These are phyloP conservation scores for Diplodia mutila DNA, from an alignment of 2,329 filamentous ascomycete genomes.

Conservation along the genomic window DNA sequence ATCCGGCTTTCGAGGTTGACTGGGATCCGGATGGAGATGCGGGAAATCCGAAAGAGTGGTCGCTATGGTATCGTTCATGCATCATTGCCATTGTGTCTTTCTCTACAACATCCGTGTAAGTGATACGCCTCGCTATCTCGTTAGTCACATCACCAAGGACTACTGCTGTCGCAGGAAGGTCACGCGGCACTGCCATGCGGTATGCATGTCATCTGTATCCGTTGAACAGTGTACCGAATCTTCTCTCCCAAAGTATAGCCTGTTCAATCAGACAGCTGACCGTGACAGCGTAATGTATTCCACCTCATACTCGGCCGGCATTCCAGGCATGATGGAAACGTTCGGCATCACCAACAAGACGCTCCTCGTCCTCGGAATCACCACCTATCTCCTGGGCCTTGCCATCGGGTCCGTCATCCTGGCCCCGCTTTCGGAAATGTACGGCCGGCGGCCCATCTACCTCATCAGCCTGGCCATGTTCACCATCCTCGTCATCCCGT, in stretches of 20 bases:
- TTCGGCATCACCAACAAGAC: constrained; percentile 52
- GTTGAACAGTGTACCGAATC: not conserved
- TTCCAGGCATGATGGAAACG: constrained; percentile 69
- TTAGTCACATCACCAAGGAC: constrained; percentile 18
- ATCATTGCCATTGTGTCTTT: constrained; percentile 60
- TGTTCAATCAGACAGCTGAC: not conserved
- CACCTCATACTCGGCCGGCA: constrained; percentile 76
- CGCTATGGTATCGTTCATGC: constrained; percentile 60
- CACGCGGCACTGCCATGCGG: not conserved
- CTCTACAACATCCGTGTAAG: constrained; percentile 55
- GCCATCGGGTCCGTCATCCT: constrained; percentile 57
- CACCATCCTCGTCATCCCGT: constrained; percentile 57
- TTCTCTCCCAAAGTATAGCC: not conserved
- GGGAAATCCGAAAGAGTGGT: constrained; percentile 70
- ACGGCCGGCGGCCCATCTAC: constrained; percentile 57
- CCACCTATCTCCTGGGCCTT: constrained; percentile 56
- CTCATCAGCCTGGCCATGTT: constrained; percentile 57
- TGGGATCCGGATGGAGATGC: constrained; percentile 66
- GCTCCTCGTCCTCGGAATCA: constrained; percentile 53
- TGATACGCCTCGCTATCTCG: constrained; percentile 38
- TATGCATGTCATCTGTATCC: not conserved
- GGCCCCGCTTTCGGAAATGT: constrained; percentile 60
- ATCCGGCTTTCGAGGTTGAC: constrained; percentile 72
- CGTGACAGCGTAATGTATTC: constrained; percentile 67
- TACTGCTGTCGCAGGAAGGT: not conserved